Conservation (phyloP, 495 filamentous ascomycete genomes). For the Penicillium turbatum region DNA sequence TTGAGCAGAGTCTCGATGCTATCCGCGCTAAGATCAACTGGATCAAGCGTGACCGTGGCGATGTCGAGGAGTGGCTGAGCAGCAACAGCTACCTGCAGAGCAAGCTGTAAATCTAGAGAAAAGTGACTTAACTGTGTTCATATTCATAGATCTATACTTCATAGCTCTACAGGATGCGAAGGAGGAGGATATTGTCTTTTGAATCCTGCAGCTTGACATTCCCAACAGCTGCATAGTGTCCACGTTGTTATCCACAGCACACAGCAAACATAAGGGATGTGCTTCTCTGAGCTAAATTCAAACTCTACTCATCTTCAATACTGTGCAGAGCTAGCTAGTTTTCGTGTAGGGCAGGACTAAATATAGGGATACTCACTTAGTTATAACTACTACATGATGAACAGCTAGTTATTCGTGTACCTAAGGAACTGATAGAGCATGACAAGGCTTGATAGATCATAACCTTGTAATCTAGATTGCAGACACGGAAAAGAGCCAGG, state of each 20-base stretch:
- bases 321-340: neutral
- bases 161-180: neutral
- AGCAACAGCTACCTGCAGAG: conserved; percentile 51
- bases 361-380: no score
- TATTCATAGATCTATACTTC: neutral
- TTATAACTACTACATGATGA: neutral
- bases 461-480: neutral
- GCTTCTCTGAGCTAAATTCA: neutral
- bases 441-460: neutral
- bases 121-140: neutral
- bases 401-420: neutral
- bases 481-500: neutral
- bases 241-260: neutral
- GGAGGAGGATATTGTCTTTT: neutral
- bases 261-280: conserved; percentile 3
- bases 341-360: no score
- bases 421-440: no score
- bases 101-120: conserved; percentile 32
- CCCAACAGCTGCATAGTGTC: neutral
- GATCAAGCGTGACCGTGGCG: conserved; percentile 56
- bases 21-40: conserved; percentile 58
- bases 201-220: neutral
- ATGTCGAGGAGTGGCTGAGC: conserved; percentile 59
- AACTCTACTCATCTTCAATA: neutral
- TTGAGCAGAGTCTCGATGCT: conserved; percentile 58